phyloP scores from a whole-genome alignment of 768 basidiomycete genomes.

The Boletus insuetus region DNA sequence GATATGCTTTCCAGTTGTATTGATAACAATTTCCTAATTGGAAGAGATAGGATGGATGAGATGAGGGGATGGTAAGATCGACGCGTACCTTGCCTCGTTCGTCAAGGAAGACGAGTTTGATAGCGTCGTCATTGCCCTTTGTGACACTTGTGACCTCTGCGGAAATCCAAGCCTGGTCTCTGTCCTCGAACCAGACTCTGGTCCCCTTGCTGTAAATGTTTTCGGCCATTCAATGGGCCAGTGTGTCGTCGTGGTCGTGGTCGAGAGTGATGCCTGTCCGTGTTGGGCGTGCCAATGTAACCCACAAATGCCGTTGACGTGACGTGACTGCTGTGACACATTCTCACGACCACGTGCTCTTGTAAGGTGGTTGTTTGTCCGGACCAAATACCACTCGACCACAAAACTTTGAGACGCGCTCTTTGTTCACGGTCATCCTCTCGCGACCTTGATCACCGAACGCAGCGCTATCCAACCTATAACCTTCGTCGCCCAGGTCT shows the following conservation, averaged over 20 bases:
- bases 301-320: conserved; percentile 4
- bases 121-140: conserved; percentile 64
- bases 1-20: conserved; percentile 77
- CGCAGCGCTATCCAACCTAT: conserved; percentile 18
- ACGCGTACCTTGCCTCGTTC: conserved; percentile 83
- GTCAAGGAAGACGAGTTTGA: conserved; percentile 84
- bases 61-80: conserved; percentile 8
- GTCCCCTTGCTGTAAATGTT: conserved; percentile 91
- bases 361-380: conserved; percentile 15
- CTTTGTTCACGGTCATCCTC: not conserved
- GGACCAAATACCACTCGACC: conserved; percentile 17
- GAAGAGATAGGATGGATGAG: not conserved
- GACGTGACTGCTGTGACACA: conserved; percentile 26
- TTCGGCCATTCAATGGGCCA: conserved; percentile 77
- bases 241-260: conserved; percentile 20
- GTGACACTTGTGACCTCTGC: conserved; percentile 73
- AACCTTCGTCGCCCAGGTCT: conserved; percentile 50
- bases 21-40: conserved; percentile 69
- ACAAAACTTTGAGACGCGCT: conserved; percentile 8
- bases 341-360: conserved; percentile 22
- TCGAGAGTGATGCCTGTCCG: conserved; percentile 8
- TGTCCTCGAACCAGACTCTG: conserved; percentile 91
- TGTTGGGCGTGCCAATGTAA: not conserved
- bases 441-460: conserved; percentile 6
- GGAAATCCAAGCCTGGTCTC: conserved; percentile 91